Evolutionary conservation across 352 stramenopile genomes (phyloP), one percentile per base, ranked within the genome.

Genomic region (Sclerospora graminicola): DNA sequence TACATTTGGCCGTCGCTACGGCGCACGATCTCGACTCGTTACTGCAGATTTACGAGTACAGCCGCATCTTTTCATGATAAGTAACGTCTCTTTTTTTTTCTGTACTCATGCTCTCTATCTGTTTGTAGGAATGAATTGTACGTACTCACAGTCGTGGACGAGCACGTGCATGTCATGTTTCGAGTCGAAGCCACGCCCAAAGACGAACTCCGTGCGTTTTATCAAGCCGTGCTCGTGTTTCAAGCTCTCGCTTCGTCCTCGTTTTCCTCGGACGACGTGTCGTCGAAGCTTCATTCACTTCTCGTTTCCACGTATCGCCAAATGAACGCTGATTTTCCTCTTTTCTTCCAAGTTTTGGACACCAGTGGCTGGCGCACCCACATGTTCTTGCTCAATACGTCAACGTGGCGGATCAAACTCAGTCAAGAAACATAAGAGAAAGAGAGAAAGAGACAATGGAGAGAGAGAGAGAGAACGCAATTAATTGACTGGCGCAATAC

Each of bases 141-240:
- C 35, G 38, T 87, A 15, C 45, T 87, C 18, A 73, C 54, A 1
- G 44, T 80, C 2, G 48, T 53, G 15, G 48, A 37, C 5, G 40
- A 55, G 29, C 44, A 23, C 8, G 61, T 82, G 10, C 54, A 67
- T 24, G 75, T 87, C 27, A 63, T 84, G n/a, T 81, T 81, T 23
- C 55, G 63, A 35, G 60, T 48, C 0, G 69, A 73, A 18, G 63
- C 63, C 11, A 66, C 69, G 27, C 61, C 73, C 1, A 60, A 57
- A 31, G 76, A 86, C 42, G 73, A 89, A 45, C 45, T 89, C n/a
- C 73, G 73, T 3, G 76, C 70, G 1, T 89, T 77, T 40, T 86
- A 78, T 51, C 73, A 89, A 42, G 76, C 69, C 9, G 56, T 84
- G 1, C 45, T 83, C 16, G 49, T 84, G 11, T 53, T 85, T 0